Conservation (phyloP, 345 rosid species). For the Alliaria petiolata region DNA sequence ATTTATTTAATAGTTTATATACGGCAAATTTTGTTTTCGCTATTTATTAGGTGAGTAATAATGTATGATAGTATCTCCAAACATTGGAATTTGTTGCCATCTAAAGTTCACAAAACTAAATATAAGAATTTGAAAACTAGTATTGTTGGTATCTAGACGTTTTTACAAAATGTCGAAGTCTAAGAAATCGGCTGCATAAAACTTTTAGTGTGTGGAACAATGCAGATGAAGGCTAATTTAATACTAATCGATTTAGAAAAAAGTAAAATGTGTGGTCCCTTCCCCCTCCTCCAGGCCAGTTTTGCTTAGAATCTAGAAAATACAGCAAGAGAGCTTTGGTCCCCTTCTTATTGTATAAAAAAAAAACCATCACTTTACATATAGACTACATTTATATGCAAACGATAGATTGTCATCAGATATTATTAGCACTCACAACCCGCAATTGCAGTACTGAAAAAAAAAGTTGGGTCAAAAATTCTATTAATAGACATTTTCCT, state of each 20-base stretch:
- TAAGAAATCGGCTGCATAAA: conserved; percentile 18
- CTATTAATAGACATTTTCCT: no score
- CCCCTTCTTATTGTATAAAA: no score
- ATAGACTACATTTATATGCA: no score
- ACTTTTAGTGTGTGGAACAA: conserved; percentile 13
- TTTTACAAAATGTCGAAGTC: not conserved
- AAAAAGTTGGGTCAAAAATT: no score
- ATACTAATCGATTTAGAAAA: not conserved
- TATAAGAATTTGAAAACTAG: not conserved
- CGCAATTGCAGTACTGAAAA: no score
- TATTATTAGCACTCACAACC: no score
- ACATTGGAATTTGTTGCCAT: conserved; percentile 10
- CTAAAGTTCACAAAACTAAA: not conserved
- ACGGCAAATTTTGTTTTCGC: not conserved
- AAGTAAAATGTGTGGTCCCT: conserved; percentile 4
- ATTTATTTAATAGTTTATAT: no score
- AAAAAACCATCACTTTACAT: no score
- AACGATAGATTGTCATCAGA: no score
- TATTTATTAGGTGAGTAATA: not conserved
- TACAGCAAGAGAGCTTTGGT: not conserved
- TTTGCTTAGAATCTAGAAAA: conserved; percentile 4
- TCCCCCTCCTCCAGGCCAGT: not conserved
- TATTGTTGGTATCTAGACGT: not conserved
- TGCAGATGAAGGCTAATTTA: not conserved
- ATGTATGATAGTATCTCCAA: conserved; percentile 1